Evolutionary conservation across 768 basidiomycete species (phyloP).

Genomic region (Guyanaporus albipodus): DNA sequence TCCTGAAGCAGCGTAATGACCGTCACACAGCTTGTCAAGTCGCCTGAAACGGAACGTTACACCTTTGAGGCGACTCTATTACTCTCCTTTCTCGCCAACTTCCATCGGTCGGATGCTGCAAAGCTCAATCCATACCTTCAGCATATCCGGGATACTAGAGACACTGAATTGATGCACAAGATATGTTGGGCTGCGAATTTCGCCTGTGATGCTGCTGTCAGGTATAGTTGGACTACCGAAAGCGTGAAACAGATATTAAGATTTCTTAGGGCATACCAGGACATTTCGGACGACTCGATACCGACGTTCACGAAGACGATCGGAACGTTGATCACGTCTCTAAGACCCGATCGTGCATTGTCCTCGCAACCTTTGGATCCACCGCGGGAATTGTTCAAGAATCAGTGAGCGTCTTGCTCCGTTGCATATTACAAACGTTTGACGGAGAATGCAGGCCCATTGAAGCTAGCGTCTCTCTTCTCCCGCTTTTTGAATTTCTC

Average conservation of each 20-base stretch:
- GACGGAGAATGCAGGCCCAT: slow-evolving; percentile 45
- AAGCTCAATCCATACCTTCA: slow-evolving; percentile 65
- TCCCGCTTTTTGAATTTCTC: slow-evolving; percentile 61
- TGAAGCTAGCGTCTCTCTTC: slow-evolving; percentile 53
- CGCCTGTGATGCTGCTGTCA: slow-evolving; percentile 46
- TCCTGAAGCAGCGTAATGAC: background rate
- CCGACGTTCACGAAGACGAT: slow-evolving; percentile 49
- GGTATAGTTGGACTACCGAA: slow-evolving; percentile 31
- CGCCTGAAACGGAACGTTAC: slow-evolving; percentile 49
- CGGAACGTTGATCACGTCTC: slow-evolving; percentile 47
- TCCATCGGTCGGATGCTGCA: slow-evolving; percentile 68
- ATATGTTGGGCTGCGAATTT: slow-evolving; percentile 55
- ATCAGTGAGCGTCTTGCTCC: slow-evolving; percentile 39
- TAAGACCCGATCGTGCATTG: slow-evolving; percentile 54
- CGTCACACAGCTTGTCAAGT: slow-evolving; percentile 47
- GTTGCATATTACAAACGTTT: background rate
- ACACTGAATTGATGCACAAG: slow-evolving; percentile 51
- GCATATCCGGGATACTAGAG: slow-evolving; percentile 43
- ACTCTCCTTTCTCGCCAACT: slow-evolving; percentile 62
- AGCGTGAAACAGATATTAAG: background rate
- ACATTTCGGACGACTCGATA: slow-evolving; percentile 48
- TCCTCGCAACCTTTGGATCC: slow-evolving; percentile 43
- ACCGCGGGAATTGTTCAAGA: slow-evolving; percentile 52
- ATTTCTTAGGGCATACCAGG: slow-evolving; percentile 45
- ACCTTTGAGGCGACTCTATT: slow-evolving; percentile 59